These are phyloP conservation scores for Ustilago vetiveriae DNA, from an alignment of 1,284 basidiomycete genomes.

Conservation along the genomic window DNA sequence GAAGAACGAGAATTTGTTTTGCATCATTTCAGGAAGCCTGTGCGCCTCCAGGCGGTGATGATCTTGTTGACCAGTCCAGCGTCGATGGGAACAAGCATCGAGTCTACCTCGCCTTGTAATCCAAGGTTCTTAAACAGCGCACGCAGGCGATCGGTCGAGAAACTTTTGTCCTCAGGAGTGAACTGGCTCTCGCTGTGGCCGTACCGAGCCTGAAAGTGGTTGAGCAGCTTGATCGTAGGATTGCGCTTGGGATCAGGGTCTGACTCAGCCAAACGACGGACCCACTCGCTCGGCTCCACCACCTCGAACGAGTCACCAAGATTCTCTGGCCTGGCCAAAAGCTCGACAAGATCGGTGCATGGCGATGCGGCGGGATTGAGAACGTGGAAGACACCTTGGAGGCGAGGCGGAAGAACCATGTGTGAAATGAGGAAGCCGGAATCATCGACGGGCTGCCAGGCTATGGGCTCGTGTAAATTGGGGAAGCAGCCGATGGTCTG, in stretches of 20 bases:
- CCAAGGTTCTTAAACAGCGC: slow-evolving; percentile 5
- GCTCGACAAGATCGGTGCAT: slow-evolving; percentile 73
- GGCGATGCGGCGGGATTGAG: slow-evolving; percentile 23
- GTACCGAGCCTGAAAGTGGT: slow-evolving; percentile 67
- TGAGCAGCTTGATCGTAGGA: slow-evolving; percentile 71
- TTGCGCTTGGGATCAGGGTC: slow-evolving; percentile 69
- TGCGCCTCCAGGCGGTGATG: slow-evolving; percentile 9
- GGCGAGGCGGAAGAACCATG: slow-evolving; percentile 64
- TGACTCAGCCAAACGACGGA: slow-evolving; percentile 69
- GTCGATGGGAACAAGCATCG: slow-evolving; percentile 6
- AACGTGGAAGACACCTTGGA: slow-evolving; percentile 12
- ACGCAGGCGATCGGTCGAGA: neutral
- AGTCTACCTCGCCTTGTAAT: neutral
- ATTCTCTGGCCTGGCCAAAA: slow-evolving; percentile 70
- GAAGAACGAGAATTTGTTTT: no score
- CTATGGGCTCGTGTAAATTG: slow-evolving; percentile 69
- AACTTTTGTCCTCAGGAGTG: neutral
- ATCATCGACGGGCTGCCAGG: slow-evolving; percentile 74
- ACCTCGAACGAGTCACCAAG: slow-evolving; percentile 79
- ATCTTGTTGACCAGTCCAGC: slow-evolving; percentile 8
- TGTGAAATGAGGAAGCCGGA: slow-evolving; percentile 72
- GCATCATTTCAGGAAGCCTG: slow-evolving; percentile 6
- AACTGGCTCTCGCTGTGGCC: neutral
- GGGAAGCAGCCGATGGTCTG: slow-evolving; percentile 71
- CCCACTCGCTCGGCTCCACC: slow-evolving; percentile 74